Evolutionary conservation across 768 basidiomycete species (phyloP).

Genomic region (Suillus variegatus): DNA sequence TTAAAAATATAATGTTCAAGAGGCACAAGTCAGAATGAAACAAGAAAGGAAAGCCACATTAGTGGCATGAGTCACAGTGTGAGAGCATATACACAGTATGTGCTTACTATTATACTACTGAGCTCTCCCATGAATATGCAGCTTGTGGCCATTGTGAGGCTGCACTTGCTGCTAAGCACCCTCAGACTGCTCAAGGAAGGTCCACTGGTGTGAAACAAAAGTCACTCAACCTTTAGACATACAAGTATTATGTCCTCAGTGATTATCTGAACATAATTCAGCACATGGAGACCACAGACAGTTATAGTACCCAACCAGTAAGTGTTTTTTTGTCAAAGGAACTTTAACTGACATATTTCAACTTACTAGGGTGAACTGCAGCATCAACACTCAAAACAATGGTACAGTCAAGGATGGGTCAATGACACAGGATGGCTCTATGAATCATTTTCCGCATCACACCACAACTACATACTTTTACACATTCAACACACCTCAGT

Average conservation of each 20-base stretch:
- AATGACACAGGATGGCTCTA: too few relatives aligned
- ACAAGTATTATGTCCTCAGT: conserved; percentile 13
- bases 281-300: conserved; percentile 34
- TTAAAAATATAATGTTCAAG: too few relatives aligned
- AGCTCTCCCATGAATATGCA: too few relatives aligned
- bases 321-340: not conserved
- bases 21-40: too few relatives aligned
- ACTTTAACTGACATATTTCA: not conserved
- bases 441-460: too few relatives aligned
- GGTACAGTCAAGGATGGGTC: conserved; percentile 5
- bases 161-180: not conserved
- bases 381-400: conserved; percentile 36
- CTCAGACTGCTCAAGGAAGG: conserved; percentile 16
- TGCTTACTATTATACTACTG: too few relatives aligned
- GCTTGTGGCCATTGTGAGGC: too few relatives aligned
- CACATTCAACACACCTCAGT: too few relatives aligned
- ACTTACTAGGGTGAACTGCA: conserved; percentile 38
- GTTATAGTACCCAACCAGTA: conserved; percentile 35
- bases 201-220: conserved; percentile 19
- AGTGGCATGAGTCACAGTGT: too few relatives aligned
- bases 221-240: conserved; percentile 13
- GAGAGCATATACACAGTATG: too few relatives aligned
- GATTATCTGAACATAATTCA: conserved; percentile 15
- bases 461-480: too few relatives aligned
- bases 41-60: too few relatives aligned